These are phyloP conservation scores for Ceratocystis eucalypticola DNA, from an alignment of 2,329 filamentous ascomycete species.

Conservation along the genomic window DNA sequence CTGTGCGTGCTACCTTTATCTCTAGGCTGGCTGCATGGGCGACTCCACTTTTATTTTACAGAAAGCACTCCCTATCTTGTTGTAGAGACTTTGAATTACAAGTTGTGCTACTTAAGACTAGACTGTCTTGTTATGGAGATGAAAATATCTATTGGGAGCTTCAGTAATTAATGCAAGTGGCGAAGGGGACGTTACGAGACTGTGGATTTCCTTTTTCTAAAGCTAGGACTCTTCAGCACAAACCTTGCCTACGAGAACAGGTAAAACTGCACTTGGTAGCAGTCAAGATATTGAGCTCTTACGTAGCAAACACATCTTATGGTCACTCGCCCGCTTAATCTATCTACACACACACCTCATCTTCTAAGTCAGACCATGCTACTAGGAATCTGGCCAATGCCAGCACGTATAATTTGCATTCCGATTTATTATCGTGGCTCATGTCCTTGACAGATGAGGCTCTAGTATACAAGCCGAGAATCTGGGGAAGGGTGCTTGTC, in stretches of 20 bases:
- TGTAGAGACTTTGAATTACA: not conserved
- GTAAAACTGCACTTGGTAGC: no score
- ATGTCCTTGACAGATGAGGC: not conserved
- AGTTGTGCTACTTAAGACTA: not conserved
- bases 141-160: no score
- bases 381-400: not conserved
- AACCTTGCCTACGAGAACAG: no score
- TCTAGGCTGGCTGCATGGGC: not conserved
- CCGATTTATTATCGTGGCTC: slow-evolving; percentile 8
- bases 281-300: not conserved
- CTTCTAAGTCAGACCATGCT: not conserved
- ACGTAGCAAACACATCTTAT: not conserved
- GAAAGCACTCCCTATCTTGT: not conserved
- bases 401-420: not conserved
- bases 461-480: slow-evolving; percentile 6
- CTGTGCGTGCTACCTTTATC: not conserved
- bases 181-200: not conserved
- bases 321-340: not conserved
- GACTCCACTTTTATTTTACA: not conserved
- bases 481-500: not conserved
- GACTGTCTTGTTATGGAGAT: not conserved
- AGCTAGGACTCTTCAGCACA: no score
- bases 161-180: not conserved
- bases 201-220: no score
- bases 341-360: not conserved